Conservation (phyloP, 106 monocot species). For the Platanthera zijinensis region DNA sequence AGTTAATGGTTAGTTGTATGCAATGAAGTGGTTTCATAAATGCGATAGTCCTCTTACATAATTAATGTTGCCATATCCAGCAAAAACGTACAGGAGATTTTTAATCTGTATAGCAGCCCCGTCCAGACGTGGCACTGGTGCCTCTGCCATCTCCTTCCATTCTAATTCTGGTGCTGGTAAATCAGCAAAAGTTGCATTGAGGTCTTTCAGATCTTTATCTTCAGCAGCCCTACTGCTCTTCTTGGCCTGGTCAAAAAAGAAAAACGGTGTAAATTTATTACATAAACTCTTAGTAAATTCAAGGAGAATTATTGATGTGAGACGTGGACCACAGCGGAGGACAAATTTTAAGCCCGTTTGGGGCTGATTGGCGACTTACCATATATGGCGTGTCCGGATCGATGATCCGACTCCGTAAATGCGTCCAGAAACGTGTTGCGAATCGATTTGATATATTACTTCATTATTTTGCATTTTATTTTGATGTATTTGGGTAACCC, state of each 20-base stretch:
- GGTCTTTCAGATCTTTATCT: slow-evolving; percentile 8
- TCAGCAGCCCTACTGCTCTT: slow-evolving; percentile 9
- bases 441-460: too few relatives aligned
- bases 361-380: too few relatives aligned
- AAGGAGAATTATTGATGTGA: not conserved
- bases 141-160: slow-evolving; percentile 85
- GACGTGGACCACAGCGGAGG: too few relatives aligned
- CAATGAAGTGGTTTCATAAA: not conserved
- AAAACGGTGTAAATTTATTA: not conserved
- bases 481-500: too few relatives aligned
- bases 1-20: not conserved
- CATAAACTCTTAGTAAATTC: not conserved
- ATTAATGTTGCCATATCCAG: slow-evolving; percentile 82
- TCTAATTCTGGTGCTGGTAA: slow-evolving; percentile 43
- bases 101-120: slow-evolving; percentile 80
- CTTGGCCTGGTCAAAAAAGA: slow-evolving; percentile 7
- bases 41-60: slow-evolving; percentile 40
- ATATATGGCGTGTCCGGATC: too few relatives aligned
- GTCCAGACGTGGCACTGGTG: slow-evolving; percentile 81
- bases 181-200: slow-evolving; percentile 58
- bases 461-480: too few relatives aligned
- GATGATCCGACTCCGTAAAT: too few relatives aligned
- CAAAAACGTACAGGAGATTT: slow-evolving; percentile 75
- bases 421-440: too few relatives aligned
- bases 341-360: too few relatives aligned